A percentile compares a stretch with the other conserved stretches of the same genome.
Conservation (phyloP, 768 basidiomycete genomes). For the Phaeotremella fagi region DNA sequence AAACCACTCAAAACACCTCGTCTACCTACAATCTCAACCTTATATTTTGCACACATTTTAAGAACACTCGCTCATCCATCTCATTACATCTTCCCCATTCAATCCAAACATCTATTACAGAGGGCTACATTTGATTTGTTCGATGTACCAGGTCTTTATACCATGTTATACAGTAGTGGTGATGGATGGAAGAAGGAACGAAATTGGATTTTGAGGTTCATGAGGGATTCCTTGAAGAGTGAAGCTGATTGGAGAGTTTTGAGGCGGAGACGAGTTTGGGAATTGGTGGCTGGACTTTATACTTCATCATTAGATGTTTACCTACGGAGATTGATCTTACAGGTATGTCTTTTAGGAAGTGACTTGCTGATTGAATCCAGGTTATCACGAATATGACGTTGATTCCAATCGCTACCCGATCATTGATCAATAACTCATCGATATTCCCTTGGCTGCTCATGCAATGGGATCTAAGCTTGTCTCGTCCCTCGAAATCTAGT, state of each 20-base stretch:
- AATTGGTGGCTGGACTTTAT: conserved; percentile 74
- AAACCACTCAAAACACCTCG: conserved; percentile 52
- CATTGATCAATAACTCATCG: conserved; percentile 66
- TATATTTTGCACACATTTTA: conserved; percentile 77
- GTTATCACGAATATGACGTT: conserved; percentile 70
- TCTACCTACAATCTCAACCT: conserved; percentile 70
- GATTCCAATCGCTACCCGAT: conserved; percentile 63
- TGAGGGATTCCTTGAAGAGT: conserved; percentile 73
- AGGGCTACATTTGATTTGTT: conserved; percentile 70
- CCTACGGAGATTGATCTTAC: conserved; percentile 61
- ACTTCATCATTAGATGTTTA: conserved; percentile 60
- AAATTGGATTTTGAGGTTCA: conserved; percentile 79
- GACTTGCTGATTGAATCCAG: conserved; percentile 48
- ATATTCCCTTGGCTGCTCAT: conserved; percentile 79
- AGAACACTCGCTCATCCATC: conserved; percentile 80
- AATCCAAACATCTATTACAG: conserved; percentile 82
- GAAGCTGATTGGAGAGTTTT: conserved; percentile 71
- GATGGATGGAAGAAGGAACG: conserved; percentile 83
- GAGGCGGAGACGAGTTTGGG: conserved; percentile 80
- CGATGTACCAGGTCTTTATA: conserved; percentile 88
- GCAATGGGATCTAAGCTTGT: conserved; percentile 49
- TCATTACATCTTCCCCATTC: conserved; percentile 79
- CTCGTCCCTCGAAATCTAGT: not conserved
- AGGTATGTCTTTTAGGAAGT: conserved; percentile 53
- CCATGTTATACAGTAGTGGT: conserved; percentile 72